Evolutionary conservation across 768 basidiomycete genomes (phyloP), one percentile per base, ranked within the genome.

Genomic region (Termitomyces sp.): DNA sequence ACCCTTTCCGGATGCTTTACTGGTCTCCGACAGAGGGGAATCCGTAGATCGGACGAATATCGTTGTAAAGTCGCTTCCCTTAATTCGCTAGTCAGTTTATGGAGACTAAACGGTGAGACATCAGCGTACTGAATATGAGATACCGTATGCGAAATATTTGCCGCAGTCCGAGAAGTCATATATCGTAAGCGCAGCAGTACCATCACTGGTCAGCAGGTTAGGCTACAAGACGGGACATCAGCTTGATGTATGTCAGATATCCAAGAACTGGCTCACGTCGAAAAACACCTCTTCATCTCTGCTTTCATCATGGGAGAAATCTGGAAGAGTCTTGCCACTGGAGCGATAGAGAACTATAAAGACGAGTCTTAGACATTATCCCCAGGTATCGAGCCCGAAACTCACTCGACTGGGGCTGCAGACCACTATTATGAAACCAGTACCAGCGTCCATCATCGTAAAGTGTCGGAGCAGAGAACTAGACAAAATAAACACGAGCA

Each of bases 401-500:
- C 52, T 66, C 58, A 78, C 77, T 71, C 54, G 81, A 75, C 65
- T 91, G 90, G 1, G 86, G 77, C 60, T 90, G 85, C 27, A 92
- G 78, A 31, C 90, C 91, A 52, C 81, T 84, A 71, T 93, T 92
- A 65, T 86, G 81, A 64, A 79, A 82, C 88, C 90, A 90, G 64
- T 93, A 94, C 86, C 89, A 93, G 48, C 79, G 80, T 16, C 78
- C 80, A 63, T 92, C 89, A 14, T 84, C 75, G 59, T 82, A 81
- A 52, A 88, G 60, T 12, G 61, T 68, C 0, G 90, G 91, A 0
- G 83, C 73, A 21, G 81, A 82, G 67, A 89, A 89, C 87, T 89
- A 53, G 40, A 19, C 50, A 49, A 53, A 46, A 44, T 50, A 35
- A 49, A 59, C 16, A 12, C 37, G 49, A 25, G 32, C n/a, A 41